Base-by-base conservation (phyloP, 805 yeast species). In the Candida verbasci region DNA sequence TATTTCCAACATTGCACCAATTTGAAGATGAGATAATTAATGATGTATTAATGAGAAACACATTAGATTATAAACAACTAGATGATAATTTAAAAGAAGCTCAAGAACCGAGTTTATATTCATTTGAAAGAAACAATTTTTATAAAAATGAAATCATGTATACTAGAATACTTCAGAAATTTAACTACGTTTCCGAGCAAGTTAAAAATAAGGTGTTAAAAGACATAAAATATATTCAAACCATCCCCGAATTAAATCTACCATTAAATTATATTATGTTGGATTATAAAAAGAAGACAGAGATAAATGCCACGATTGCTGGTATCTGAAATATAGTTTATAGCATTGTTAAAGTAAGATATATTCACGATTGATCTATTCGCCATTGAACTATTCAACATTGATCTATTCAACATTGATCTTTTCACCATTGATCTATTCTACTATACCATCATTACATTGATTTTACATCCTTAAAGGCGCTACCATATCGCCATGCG, bases 41-140 rank as follows among this genome's bases (percentile, higher is more conserved):
- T 18, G 24, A 31, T 5, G 26, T 36, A 24, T 23, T 39, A 9
- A 16, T 36, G 11, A 28, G 40, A 24, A 36, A 35, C 20, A 35
- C 40, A 12, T 35, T 39, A 10, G 33, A 39, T 27, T 21, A 25
- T 9, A 17, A 31, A 9, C 17, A 17, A 26, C 28, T 39, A 17
- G 22, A 12, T 21, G 25, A 7, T 20, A 28, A 28, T 14, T 14
- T 23, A 9, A 24, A 7, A 39, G 43, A 5, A 62, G 60, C 67
- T 2, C 14, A 6, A 15, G 6, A 35, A 24, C 32, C 25, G 20
- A 26, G 34, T 21, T 53, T 87, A 27, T 87, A 86, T 55, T 77
- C 78, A 5, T 58, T 70, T 6, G 96, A 87, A 50, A 76, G 75
- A 47, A 74, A 70, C 37, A 86, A 86, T 45, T 70, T 82, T 26